phyloP scores from a whole-genome alignment of 805 yeast genomes.

The Starmerella ratchasimensis region DNA sequence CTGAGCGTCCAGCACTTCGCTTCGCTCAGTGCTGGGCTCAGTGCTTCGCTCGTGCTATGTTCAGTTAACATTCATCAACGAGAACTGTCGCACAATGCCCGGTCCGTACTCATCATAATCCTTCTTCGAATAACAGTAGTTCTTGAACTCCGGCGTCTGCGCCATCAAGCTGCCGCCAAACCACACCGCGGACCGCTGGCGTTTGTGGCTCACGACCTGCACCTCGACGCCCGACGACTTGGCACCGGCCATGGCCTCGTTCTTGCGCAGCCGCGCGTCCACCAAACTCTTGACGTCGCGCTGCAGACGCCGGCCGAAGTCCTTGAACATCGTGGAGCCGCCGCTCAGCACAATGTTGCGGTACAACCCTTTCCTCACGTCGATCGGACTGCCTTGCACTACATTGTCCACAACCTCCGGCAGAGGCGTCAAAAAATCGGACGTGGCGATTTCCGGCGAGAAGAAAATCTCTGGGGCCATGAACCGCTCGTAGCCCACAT shows the following conservation, averaged over 20 bases:
- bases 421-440: slow-evolving; percentile 88
- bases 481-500: slow-evolving; percentile 94
- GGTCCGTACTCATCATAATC: slow-evolving; percentile 98
- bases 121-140: slow-evolving; percentile 91
- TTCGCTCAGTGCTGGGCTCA: too few relatives aligned
- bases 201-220: slow-evolving; percentile 90
- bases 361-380: slow-evolving; percentile 92
- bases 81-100: slow-evolving; percentile 90
- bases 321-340: slow-evolving; percentile 97
- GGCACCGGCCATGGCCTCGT: slow-evolving; percentile 52
- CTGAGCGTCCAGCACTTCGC: too few relatives aligned
- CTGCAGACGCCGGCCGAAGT: slow-evolving; percentile 93
- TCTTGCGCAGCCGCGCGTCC: slow-evolving; percentile 69
- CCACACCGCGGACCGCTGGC: slow-evolving; percentile 99
- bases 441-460: slow-evolving; percentile 92
- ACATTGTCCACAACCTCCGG: slow-evolving; percentile 94
- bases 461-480: slow-evolving; percentile 98
- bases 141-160: slow-evolving; percentile 90
- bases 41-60: too few relatives aligned
- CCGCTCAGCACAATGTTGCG: slow-evolving; percentile 92
- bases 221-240: slow-evolving; percentile 92
- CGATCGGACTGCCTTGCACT: slow-evolving; percentile 90
- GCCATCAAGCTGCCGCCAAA: slow-evolving; percentile 96
- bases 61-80: slow-evolving; percentile 61
- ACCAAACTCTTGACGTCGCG: slow-evolving; percentile 82